Conservation (phyloP, 2,329 filamentous ascomycete species). For the Venturia oleaginea region DNA sequence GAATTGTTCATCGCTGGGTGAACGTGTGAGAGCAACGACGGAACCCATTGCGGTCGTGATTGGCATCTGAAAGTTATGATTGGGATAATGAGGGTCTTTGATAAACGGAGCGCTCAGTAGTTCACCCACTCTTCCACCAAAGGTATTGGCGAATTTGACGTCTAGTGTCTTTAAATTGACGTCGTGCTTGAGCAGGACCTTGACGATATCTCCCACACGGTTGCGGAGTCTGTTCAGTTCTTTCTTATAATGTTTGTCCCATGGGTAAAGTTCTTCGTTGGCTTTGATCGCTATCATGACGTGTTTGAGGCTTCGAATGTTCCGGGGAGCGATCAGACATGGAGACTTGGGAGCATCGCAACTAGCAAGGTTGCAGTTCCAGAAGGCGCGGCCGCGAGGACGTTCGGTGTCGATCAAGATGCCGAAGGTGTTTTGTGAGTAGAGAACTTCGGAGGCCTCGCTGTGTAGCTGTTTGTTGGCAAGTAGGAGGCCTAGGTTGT, state of each 20-base stretch:
- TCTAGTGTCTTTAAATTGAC: background rate
- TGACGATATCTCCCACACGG: background rate
- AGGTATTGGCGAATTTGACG: background rate
- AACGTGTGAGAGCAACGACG: background rate
- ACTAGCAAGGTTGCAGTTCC: background rate
- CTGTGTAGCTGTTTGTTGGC: conserved; percentile 1
- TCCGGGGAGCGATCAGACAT: background rate
- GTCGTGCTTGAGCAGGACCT: background rate
- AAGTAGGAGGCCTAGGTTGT: background rate
- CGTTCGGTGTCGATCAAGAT: background rate
- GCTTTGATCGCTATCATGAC: background rate
- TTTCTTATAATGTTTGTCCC: background rate
- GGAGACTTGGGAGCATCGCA: background rate
- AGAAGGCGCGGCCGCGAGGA: background rate
- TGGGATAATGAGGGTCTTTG: background rate
- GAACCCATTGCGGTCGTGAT: background rate
- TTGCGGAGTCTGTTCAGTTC: background rate
- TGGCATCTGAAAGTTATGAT: background rate
- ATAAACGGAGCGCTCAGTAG: background rate
- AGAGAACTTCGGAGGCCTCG: background rate
- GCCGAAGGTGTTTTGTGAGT: background rate
- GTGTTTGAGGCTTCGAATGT: background rate
- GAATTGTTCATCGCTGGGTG: background rate
- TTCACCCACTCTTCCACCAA: background rate
- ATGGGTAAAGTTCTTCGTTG: background rate